Evolutionary conservation across 768 basidiomycete genomes (phyloP).

Genomic region (Daedaleopsis sinensis): DNA sequence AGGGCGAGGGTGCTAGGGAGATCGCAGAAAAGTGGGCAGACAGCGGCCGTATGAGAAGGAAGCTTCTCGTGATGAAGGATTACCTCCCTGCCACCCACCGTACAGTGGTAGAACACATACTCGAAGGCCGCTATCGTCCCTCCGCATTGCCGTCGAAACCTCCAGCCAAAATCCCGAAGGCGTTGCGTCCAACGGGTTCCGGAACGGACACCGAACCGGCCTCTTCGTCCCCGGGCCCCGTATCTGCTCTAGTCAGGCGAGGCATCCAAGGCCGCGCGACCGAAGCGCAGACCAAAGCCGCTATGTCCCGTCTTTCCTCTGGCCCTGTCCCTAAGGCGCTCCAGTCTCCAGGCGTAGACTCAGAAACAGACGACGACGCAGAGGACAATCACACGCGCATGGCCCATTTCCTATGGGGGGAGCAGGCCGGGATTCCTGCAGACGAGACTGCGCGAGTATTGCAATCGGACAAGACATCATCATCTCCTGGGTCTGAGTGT

Average conservation of each 20-base stretch:
- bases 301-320: constrained; percentile 28
- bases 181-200: not conserved
- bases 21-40: constrained; percentile 60
- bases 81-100: constrained; percentile 45
- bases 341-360: constrained; percentile 38
- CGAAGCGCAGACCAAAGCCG: constrained; percentile 17
- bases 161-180: constrained; percentile 12
- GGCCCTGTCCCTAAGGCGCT: constrained; percentile 35
- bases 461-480: constrained; percentile 3
- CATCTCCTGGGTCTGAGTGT: constrained; percentile 9
- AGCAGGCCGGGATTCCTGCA: constrained; percentile 35
- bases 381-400: constrained; percentile 55
- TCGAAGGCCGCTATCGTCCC: constrained; percentile 17
- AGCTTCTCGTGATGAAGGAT: constrained; percentile 45
- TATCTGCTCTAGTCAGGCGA: not conserved
- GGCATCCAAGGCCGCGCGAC: constrained; percentile 20
- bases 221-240: not conserved
- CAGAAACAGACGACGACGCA: constrained; percentile 44
- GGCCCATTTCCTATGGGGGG: constrained; percentile 58
- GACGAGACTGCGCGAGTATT: not conserved
- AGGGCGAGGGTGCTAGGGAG: constrained; percentile 47
- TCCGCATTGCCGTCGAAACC: constrained; percentile 13
- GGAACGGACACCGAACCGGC: not conserved
- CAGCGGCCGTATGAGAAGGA: constrained; percentile 45
- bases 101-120: constrained; percentile 38